Percentiles rank a stretch among this genome's conserved stretches.
Evolutionary conservation across 2,329 filamentous ascomycete genomes (phyloP).

Genomic region (Penicillium sp.): DNA sequence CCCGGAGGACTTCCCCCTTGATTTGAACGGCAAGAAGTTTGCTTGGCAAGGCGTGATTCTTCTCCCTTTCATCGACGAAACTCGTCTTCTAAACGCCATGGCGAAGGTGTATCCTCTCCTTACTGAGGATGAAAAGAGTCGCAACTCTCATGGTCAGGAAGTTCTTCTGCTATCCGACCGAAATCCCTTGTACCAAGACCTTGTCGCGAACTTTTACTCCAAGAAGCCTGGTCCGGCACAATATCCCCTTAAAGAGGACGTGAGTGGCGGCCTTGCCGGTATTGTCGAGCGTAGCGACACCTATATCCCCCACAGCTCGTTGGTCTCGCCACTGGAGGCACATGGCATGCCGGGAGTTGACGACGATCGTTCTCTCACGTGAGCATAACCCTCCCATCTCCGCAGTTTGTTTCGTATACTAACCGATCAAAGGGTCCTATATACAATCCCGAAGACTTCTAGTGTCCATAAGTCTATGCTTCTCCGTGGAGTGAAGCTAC

Average conservation of each 20-base stretch:
- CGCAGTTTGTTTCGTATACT: slow-evolving; percentile 13
- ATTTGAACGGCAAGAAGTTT: slow-evolving; percentile 97
- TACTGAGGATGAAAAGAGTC: slow-evolving; percentile 69
- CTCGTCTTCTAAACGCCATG: slow-evolving; percentile 77
- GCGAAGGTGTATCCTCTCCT: slow-evolving; percentile 76
- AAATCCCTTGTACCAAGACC: slow-evolving; percentile 80
- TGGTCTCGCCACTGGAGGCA: slow-evolving; percentile 74
- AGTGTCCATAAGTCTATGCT: slow-evolving; percentile 91
- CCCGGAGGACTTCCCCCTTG: slow-evolving; percentile 86
- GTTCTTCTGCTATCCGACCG: slow-evolving; percentile 80
- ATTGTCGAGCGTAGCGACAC: slow-evolving; percentile 75
- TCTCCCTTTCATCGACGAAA: slow-evolving; percentile 94
- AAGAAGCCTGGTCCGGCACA: slow-evolving; percentile 71
- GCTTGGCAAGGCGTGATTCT: slow-evolving; percentile 95
- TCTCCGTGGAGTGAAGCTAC: slow-evolving; percentile 74
- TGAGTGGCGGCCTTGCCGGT: slow-evolving; percentile 76
- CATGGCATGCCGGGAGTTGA: slow-evolving; percentile 73
- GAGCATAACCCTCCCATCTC: slow-evolving; percentile 37
- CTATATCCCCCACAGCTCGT: slow-evolving; percentile 78
- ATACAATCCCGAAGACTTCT: slow-evolving; percentile 71
- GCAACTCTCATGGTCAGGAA: slow-evolving; percentile 78
- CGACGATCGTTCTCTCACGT: slow-evolving; percentile 83
- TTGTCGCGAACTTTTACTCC: slow-evolving; percentile 83
- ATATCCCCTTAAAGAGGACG: slow-evolving; percentile 70
- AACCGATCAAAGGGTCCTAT: slow-evolving; percentile 66